phyloP scores from a whole-genome alignment of 78 protist species.

The Dictyostelium firmibasis region DNA sequence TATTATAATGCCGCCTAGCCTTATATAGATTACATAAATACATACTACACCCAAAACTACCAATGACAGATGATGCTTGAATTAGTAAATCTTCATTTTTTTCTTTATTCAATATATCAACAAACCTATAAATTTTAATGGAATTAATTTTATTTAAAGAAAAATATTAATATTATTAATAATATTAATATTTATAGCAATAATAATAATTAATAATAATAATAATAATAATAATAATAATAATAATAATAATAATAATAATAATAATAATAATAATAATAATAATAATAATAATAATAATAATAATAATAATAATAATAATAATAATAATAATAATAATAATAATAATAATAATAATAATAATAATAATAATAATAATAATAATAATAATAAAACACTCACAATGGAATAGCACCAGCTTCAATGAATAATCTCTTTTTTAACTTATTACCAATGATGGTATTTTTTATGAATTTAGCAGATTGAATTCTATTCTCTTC shows the following conservation, averaged over 20 bases:
- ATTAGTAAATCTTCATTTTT: slow-evolving; percentile 46
- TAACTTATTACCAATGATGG: slow-evolving; percentile 43
- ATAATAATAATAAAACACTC: not conserved
- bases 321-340: too few species aligned
- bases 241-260: too few species aligned
- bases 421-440: slow-evolving; percentile 38
- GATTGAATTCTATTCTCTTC: slow-evolving; percentile 2
- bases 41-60: slow-evolving; percentile 64
- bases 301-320: too few species aligned
- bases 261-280: too few species aligned
- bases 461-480: slow-evolving; percentile 55
- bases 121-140: slow-evolving; percentile 28
- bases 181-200: too few species aligned
- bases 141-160: too few species aligned
- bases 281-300: too few species aligned
- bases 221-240: too few species aligned
- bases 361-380: too few species aligned
- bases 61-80: slow-evolving; percentile 47
- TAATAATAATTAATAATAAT: too few species aligned
- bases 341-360: too few species aligned
- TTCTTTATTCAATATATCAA: slow-evolving; percentile 23
- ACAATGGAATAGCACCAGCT: slow-evolving; percentile 25
- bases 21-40: not conserved
- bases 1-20: not conserved
- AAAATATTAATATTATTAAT: too few species aligned